phyloP scores from a whole-genome alignment of 2,329 filamentous ascomycete species.

The Aspergillus aculeatinus region DNA sequence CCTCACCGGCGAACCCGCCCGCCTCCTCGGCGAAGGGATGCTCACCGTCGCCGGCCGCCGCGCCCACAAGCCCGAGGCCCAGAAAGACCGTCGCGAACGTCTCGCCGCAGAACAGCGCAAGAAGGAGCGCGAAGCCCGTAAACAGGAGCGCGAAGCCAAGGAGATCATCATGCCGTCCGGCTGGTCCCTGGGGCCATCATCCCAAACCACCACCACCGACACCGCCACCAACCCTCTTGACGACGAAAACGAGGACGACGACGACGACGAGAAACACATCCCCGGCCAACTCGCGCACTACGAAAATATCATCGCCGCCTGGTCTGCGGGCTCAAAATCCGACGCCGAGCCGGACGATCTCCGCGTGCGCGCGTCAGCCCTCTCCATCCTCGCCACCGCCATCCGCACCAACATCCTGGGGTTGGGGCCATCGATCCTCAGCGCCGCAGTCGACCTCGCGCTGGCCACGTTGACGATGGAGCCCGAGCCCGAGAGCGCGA shows the following conservation, averaged over 20 bases:
- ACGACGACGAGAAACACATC: conserved; percentile 36
- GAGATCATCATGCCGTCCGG: conserved; percentile 28
- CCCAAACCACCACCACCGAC: conserved; percentile 12
- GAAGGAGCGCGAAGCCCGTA: conserved; percentile 30
- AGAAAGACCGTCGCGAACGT: conserved; percentile 28
- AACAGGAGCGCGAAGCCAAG: conserved; percentile 26
- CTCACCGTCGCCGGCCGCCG: conserved; percentile 42
- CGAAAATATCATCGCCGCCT: conserved; percentile 41
- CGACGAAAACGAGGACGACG: conserved; percentile 21
- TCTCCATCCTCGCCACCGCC: conserved; percentile 44
- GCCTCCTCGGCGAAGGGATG: conserved; percentile 40
- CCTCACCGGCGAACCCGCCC: conserved; percentile 38
- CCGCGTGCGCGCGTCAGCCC: conserved; percentile 43
- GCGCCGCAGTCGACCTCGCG: conserved; percentile 41
- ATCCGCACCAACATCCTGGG: conserved; percentile 42
- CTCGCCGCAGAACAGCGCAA: conserved; percentile 28
- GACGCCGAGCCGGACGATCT: conserved; percentile 46
- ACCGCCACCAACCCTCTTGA: background rate
- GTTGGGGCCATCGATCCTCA: conserved; percentile 35
- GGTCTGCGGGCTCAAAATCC: conserved; percentile 38
- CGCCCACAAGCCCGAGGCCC: conserved; percentile 37
- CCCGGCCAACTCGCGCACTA: conserved; percentile 35
- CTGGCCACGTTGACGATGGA: conserved; percentile 42
- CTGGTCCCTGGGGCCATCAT: conserved; percentile 28
- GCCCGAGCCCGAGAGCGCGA: conserved; percentile 37